phyloP scores from a whole-genome alignment of 768 basidiomycete species.

The Pulveroboletus ravenelii region DNA sequence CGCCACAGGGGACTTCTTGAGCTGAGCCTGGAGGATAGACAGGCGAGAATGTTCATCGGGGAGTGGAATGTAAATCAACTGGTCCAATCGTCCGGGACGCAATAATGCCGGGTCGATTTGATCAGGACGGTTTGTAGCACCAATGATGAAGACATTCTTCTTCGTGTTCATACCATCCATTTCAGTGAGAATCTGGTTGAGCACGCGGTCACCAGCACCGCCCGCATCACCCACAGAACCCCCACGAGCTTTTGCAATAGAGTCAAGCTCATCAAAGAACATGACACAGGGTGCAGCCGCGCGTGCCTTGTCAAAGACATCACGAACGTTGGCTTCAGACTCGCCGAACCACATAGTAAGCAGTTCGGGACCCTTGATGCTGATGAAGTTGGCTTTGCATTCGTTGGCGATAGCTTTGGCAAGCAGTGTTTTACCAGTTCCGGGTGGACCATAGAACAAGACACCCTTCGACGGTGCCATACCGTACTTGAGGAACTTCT shows the following conservation, averaged over 20 bases:
- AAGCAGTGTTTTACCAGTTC: conserved; percentile 98
- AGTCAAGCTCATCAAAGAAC: conserved; percentile 99
- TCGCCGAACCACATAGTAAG: conserved; percentile 99
- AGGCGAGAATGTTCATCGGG: conserved; percentile 91
- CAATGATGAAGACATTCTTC: conserved; percentile 99
- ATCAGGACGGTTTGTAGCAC: conserved; percentile 94
- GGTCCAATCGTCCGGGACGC: conserved; percentile 97
- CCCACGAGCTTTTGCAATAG: conserved; percentile 97
- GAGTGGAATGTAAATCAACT: conserved; percentile 98
- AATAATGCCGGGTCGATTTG: conserved; percentile 91
- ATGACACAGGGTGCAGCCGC: conserved; percentile 99
- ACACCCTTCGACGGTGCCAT: conserved; percentile 99
- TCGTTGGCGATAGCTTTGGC: conserved; percentile 99
- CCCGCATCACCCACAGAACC: conserved; percentile 81
- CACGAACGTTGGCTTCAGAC: conserved; percentile 99
- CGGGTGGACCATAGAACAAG: conserved; percentile 98
- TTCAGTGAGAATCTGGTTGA: conserved; percentile 95
- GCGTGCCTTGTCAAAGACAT: conserved; percentile 99
- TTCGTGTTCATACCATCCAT: conserved; percentile 99
- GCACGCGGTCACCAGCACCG: conserved; percentile 95
- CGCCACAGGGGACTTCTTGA: conserved; percentile 89
- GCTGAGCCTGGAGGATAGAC: conserved; percentile 84
- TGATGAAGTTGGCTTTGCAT: conserved; percentile 99
- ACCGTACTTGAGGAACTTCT: conserved; percentile 99
- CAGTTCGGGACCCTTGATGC: conserved; percentile 98